Percentiles rank a stretch among this genome's conserved stretches.
Evolutionary conservation across 1,139 yeast genomes (phyloP).

Genomic region (Maudiozyma humilis): DNA sequence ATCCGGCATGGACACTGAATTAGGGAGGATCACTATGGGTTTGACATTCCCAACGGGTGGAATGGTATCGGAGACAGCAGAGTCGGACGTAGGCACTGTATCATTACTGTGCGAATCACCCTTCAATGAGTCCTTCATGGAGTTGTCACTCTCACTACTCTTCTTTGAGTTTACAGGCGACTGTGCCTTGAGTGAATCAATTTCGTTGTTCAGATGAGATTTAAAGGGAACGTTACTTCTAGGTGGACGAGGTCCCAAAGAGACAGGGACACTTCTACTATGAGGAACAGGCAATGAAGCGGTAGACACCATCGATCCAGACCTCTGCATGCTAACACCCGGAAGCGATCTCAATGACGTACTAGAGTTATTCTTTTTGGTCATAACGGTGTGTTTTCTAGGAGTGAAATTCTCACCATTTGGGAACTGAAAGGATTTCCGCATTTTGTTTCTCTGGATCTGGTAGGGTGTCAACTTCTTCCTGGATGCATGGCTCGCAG

Average conservation of each 20-base stretch:
- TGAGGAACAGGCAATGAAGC: neutral
- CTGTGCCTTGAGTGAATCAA: neutral
- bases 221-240: neutral
- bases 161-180: slow-evolving; percentile 5
- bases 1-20: neutral
- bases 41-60: neutral
- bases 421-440: slow-evolving; percentile 24
- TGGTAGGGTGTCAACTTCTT: slow-evolving; percentile 23
- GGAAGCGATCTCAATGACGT: neutral
- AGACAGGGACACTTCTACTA: neutral
- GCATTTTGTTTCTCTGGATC: slow-evolving; percentile 25
- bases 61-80: neutral
- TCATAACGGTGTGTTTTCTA: slow-evolving; percentile 8
- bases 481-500: neutral
- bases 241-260: neutral
- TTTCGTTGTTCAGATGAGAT: neutral
- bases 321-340: neutral
- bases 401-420: slow-evolving; percentile 31
- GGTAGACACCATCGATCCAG: neutral
- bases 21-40: neutral
- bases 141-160: slow-evolving; percentile 4
- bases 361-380: neutral
- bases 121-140: slow-evolving; percentile 4
- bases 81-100: slow-evolving; percentile 1
- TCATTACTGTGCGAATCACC: slow-evolving; percentile 1